phyloP scores from a whole-genome alignment of 1,139 yeast species.

The Yamadazyma buinensis region DNA sequence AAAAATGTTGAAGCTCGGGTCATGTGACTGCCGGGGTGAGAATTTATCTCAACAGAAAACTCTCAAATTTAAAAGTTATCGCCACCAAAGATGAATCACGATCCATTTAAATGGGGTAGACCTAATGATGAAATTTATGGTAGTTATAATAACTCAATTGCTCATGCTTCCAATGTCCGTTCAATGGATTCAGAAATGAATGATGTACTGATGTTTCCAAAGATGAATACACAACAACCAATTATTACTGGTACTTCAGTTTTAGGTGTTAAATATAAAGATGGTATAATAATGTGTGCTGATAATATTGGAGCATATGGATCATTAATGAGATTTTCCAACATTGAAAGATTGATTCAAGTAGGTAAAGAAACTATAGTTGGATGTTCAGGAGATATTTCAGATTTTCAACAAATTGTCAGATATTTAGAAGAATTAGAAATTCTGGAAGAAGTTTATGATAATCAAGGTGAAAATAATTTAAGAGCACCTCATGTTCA shows the following conservation, averaged over 20 bases:
- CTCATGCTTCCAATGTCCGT: constrained; percentile 37
- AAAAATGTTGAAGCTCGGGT: too few species aligned
- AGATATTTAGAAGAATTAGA: constrained; percentile 75
- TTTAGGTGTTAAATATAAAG: constrained; percentile 81
- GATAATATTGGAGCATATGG: constrained; percentile 95
- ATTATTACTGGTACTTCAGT: constrained; percentile 96
- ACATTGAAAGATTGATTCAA: constrained; percentile 76
- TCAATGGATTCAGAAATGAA: constrained; percentile 21
- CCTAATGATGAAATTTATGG: constrained; percentile 84
- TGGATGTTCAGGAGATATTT: constrained; percentile 92
- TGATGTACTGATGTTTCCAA: constrained; percentile 45
- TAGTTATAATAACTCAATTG: constrained; percentile 65
- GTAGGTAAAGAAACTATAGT: constrained; percentile 87
- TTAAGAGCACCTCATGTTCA: constrained; percentile 84
- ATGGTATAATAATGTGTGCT: constrained; percentile 92
- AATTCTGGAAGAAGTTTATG: constrained; percentile 69
- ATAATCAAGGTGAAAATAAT: constrained; percentile 68
- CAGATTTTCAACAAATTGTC: constrained; percentile 85
- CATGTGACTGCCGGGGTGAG: too few species aligned
- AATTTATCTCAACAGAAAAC: too few species aligned
- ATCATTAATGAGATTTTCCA: constrained; percentile 79
- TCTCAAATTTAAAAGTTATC: constrained; percentile 3
- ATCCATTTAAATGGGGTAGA: constrained; percentile 94
- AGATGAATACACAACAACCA: constrained; percentile 87
- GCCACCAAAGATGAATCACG: constrained; percentile 72